Evolutionary conservation across 1,284 basidiomycete genomes (phyloP).

Genomic region (Boletus sp.): DNA sequence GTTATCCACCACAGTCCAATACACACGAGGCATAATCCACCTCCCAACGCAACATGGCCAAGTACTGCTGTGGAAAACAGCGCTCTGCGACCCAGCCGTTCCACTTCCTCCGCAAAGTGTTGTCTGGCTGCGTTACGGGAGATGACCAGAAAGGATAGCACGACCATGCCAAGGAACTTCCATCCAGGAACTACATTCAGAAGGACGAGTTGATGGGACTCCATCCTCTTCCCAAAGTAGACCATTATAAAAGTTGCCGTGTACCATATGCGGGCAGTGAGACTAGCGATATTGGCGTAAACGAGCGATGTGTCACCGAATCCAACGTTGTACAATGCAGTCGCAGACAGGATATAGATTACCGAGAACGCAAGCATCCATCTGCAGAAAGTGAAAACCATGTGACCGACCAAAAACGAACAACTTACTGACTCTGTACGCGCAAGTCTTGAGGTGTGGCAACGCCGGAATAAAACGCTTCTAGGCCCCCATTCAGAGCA

Average conservation of each 20-base stretch:
- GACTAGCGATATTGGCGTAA: constrained; percentile 69
- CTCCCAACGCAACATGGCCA: constrained; percentile 42
- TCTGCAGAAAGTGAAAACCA: constrained; percentile 29
- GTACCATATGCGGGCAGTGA: constrained; percentile 56
- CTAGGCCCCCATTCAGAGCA: constrained; percentile 83
- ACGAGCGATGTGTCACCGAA: constrained; percentile 71
- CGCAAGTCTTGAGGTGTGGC: constrained; percentile 63
- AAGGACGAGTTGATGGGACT: constrained; percentile 24
- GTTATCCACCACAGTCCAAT: constrained; percentile 46
- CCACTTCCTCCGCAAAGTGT: constrained; percentile 25
- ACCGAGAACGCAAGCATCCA: constrained; percentile 70
- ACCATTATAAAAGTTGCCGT: constrained; percentile 36
- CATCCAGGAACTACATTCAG: constrained; percentile 32
- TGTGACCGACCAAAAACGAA: constrained; percentile 2
- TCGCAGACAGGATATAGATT: constrained; percentile 53
- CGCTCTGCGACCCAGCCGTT: constrained; percentile 26
- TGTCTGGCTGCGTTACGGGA: constrained; percentile 20
- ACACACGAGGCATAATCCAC: constrained; percentile 37
- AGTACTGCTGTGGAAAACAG: constrained; percentile 35
- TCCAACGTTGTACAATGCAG: constrained; percentile 45
- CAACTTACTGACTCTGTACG: constrained; percentile 55
- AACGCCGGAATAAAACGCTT: constrained; percentile 83
- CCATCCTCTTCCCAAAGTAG: constrained; percentile 35
- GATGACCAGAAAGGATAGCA: constrained; percentile 33
- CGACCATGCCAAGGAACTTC: constrained; percentile 31